Base-by-base conservation (phyloP, 2,329 filamentous ascomycete species). In the Pyrenophora seminiperda region DNA sequence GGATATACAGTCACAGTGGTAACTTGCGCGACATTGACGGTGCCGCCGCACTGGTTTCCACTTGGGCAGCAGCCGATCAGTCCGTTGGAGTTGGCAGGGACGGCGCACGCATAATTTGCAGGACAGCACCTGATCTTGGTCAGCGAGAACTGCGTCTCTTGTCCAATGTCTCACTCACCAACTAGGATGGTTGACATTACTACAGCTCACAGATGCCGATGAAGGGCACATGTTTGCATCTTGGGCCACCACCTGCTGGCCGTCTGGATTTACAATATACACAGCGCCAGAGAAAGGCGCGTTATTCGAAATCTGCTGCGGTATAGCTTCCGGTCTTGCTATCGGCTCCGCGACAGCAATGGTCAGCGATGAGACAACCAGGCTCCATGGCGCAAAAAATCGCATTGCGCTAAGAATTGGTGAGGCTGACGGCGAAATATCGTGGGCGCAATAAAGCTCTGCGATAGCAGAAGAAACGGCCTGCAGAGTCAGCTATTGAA, bases 141-240 rank as follows among this genome's bases (percentile, higher is more conserved):
- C 19, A 50, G 37, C 37, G 47, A 3, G 15, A 18, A 18, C 27
- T 17, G 14, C 17, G 30, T 34, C n/a, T 15, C 30, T 6, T 33
- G 14, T 37, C 11, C 27, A 11, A 7, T 2, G 2, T 14, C 14
- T 4, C 34, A 50, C 73, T 55, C 58, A 78, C 77, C 75, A 79
- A 44, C 73, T 72, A 5, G 74, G 67, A 34, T 75, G 67, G 27
- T 70, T 62, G 39, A 79, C 75, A 22, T 64, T 71, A 36, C 67
- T 71, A 58, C 77, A 79, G 58, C 73, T 75, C 46, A 73, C 54
- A 2, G 68, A 68, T n/a, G 70, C 71, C 3, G 62, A 62, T 7
- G 59, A 58, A 18, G 72, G 72, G 49, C 72, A 74, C 43, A 59
- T 56, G 41, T 71, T 70, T 14, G 61, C 45, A n/a, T 54, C 55